Evolutionary conservation across 2,329 filamentous ascomycete genomes (phyloP).

Genomic region (Paracoccidioides brasiliensis): DNA sequence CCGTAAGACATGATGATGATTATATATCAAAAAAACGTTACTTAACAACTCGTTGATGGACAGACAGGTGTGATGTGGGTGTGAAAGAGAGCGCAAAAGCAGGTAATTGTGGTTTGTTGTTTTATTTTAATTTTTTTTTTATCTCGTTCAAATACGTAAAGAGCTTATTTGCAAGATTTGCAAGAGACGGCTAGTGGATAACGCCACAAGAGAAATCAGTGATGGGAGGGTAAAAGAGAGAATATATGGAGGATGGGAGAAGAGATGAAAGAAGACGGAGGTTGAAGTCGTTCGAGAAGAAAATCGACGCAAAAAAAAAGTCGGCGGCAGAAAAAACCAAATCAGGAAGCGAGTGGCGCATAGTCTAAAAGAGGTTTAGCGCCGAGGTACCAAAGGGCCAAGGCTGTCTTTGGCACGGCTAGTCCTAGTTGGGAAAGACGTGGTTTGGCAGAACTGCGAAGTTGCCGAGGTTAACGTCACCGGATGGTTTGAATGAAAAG

Average conservation of each 20-base stretch:
- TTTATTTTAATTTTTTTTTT: neutral
- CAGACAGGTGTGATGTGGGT: constrained; percentile 7
- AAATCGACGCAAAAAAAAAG: constrained; percentile 3
- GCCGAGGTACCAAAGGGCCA: neutral
- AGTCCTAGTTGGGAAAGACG: neutral
- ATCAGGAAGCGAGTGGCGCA: constrained; percentile 4
- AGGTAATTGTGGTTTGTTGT: neutral
- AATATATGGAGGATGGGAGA: constrained; percentile 17
- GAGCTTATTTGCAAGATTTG: constrained; percentile 3
- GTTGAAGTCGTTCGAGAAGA: constrained; percentile 1
- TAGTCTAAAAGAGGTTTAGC: constrained; percentile 6
- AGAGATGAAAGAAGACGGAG: constrained; percentile 13
- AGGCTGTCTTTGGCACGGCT: neutral
- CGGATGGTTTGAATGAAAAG: neutral
- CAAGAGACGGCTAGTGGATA: constrained; percentile 14
- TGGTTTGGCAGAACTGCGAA: neutral
- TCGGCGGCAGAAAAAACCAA: constrained; percentile 12
- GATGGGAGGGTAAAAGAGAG: constrained; percentile 9
- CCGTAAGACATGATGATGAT: constrained; percentile 56
- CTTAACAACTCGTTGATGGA: constrained; percentile 3
- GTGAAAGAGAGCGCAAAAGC: constrained; percentile 7
- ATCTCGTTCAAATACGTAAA: neutral
- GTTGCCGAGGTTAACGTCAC: neutral
- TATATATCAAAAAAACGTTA: neutral
- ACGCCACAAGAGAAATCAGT: constrained; percentile 9